Evolutionary conservation across 305 asterid species (phyloP).

Genomic region (Fraxinus angustifolia): DNA sequence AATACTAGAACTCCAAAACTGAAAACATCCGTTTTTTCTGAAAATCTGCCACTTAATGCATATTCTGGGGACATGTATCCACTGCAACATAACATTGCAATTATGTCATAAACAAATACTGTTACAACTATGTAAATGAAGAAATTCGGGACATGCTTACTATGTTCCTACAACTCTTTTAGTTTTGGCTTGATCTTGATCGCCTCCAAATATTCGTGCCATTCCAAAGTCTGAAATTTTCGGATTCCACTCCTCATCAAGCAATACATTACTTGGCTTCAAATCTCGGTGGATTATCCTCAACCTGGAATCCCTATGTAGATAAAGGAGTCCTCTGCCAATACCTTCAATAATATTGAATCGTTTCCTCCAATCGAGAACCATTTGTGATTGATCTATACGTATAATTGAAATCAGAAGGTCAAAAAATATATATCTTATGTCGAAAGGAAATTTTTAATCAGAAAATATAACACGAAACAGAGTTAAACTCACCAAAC

Average conservation of each 20-base stretch:
- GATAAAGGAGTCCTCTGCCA: conserved; percentile 27
- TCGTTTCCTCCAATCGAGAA: conserved; percentile 23
- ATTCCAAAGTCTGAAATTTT: conserved; percentile 30
- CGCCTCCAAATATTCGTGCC: conserved; percentile 21
- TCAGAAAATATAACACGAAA: neutral
- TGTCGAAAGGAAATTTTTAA: neutral
- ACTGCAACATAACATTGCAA: neutral
- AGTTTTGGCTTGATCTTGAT: conserved; percentile 20
- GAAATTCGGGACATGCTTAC: neutral
- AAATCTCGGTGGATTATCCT: conserved; percentile 22
- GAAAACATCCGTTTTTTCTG: conserved; percentile 32
- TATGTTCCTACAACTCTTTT: conserved; percentile 23
- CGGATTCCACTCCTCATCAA: conserved; percentile 21
- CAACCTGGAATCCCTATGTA: conserved; percentile 23
- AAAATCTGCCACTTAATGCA: conserved; percentile 32
- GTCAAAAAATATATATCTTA: neutral
- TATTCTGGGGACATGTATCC: conserved; percentile 38
- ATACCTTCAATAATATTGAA: conserved; percentile 18
- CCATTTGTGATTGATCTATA: conserved; percentile 19
- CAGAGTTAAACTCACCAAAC: conserved; percentile 17
- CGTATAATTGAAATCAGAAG: neutral
- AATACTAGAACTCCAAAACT: conserved; percentile 33
- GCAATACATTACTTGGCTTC: conserved; percentile 24
- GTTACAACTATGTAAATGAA: neutral
- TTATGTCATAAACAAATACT: neutral